phyloP scores from a whole-genome alignment of 1,284 basidiomycete genomes.

The Malassezia sp. region DNA sequence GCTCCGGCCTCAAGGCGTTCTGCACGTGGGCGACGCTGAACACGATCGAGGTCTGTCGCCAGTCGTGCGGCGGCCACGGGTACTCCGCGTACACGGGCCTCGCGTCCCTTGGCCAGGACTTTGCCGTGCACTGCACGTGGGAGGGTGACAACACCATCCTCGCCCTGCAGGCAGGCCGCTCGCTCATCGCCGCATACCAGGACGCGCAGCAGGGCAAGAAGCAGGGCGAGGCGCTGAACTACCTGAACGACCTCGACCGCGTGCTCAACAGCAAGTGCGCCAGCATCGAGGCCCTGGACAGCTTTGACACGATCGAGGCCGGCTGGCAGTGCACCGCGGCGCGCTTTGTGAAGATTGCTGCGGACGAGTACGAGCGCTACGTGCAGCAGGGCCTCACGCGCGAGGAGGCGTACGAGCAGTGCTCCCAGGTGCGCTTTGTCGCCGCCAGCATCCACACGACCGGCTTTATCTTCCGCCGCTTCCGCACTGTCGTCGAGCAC shows the following conservation, averaged over 20 bases:
- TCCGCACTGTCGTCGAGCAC: conserved; percentile 38
- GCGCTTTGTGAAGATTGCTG: conserved; percentile 53
- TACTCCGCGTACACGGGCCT: conserved; percentile 54
- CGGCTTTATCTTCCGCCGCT: conserved; percentile 46
- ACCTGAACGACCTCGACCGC: conserved; percentile 49
- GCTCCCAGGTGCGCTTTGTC: conserved; percentile 53
- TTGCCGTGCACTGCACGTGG: conserved; percentile 50
- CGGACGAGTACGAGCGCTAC: conserved; percentile 49
- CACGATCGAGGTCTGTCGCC: conserved; percentile 53
- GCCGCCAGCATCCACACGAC: conserved; percentile 51
- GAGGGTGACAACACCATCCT: conserved; percentile 54
- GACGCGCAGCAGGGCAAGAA: conserved; percentile 50
- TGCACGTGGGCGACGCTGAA: conserved; percentile 55
- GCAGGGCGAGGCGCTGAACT: conserved; percentile 48
- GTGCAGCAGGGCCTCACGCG: conserved; percentile 50
- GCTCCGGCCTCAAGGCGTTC: conserved; percentile 55
- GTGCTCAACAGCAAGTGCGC: conserved; percentile 49
- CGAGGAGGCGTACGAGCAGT: conserved; percentile 53
- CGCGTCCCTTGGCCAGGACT: conserved; percentile 52
- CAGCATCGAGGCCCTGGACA: conserved; percentile 47
- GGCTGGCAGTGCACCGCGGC: conserved; percentile 53
- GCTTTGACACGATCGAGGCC: conserved; percentile 50
- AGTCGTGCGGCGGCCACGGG: conserved; percentile 54
- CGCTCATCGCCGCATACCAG: conserved; percentile 51
- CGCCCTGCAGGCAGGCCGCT: conserved; percentile 52